Conservation (phyloP, 306 rosid genomes). For the Mimosa pudica region DNA sequence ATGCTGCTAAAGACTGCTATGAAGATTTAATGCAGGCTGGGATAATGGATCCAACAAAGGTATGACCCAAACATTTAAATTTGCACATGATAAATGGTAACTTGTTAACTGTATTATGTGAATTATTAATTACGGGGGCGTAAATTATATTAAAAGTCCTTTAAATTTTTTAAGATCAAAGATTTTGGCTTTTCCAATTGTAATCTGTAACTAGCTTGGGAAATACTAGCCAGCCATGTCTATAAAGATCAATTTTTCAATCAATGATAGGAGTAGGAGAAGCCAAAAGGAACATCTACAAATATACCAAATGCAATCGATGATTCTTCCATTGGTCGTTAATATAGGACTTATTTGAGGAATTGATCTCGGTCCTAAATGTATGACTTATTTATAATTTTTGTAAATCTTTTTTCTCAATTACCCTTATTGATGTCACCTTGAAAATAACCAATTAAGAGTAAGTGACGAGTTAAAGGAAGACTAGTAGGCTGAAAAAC, state of each 20-base stretch:
- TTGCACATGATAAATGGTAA: not conserved
- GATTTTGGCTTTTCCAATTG: slow-evolving; percentile 1
- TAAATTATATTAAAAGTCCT: not conserved
- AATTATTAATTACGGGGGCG: not conserved
- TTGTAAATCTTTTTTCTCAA: too few relatives aligned
- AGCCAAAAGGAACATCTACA: not conserved
- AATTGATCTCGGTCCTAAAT: too few relatives aligned
- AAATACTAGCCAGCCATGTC: not conserved
- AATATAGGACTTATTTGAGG: too few relatives aligned
- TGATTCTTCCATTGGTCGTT: not conserved
- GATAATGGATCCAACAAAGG: slow-evolving; percentile 94
- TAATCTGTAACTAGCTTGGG: not conserved
- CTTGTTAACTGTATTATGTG: not conserved
- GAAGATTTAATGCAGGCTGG: slow-evolving; percentile 87
- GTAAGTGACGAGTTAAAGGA: too few relatives aligned
- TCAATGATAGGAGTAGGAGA: not conserved
- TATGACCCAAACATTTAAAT: slow-evolving; percentile 31
- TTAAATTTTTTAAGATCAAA: slow-evolving; percentile 6
- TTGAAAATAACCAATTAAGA: too few relatives aligned
- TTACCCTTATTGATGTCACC: too few relatives aligned
- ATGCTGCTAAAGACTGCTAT: slow-evolving; percentile 75
- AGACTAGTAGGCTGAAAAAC: too few relatives aligned
- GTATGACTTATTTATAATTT: too few relatives aligned
- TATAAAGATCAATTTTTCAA: not conserved
- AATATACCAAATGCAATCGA: not conserved